Conservation (phyloP, 208 protist genomes). For the Kentomonas sorsogonicus region DNA sequence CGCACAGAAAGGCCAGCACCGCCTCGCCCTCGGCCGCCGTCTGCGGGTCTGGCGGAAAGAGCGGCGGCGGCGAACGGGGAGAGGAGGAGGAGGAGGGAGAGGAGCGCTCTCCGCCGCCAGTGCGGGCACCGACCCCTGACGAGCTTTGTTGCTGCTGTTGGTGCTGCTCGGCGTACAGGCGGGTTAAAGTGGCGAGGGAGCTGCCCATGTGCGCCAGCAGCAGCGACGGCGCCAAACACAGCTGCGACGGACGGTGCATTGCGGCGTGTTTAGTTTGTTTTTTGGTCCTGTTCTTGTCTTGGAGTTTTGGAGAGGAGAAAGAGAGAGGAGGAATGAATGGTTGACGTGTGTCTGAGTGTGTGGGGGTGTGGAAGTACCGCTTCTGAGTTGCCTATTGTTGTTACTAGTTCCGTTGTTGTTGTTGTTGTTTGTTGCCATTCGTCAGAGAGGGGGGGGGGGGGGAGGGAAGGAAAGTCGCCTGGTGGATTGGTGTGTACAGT, state of each 20-base stretch:
- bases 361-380: too few species aligned
- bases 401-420: too few species aligned
- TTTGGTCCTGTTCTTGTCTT: constrained; percentile 16
- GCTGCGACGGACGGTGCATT: not conserved
- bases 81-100: too few species aligned
- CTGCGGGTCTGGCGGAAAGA: constrained; percentile 25
- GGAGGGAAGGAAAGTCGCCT: too few species aligned
- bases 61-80: too few species aligned
- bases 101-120: too few species aligned
- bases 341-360: not conserved
- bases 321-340: not conserved
- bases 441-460: too few species aligned
- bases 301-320: constrained; percentile 6
- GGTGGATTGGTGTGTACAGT: not conserved
- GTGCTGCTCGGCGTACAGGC: constrained; percentile 42
- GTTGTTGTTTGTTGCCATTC: too few species aligned
- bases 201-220: constrained; percentile 63
- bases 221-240: constrained; percentile 26
- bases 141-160: too few species aligned
- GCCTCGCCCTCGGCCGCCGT: constrained; percentile 32
- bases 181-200: constrained; percentile 41
- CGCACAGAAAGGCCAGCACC: constrained; percentile 53
- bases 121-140: too few species aligned
- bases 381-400: too few species aligned
- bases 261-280: not conserved